These are phyloP conservation scores for Xylariomycetidae sp. DNA, from an alignment of 2,329 filamentous ascomycete genomes.

Conservation along the genomic window DNA sequence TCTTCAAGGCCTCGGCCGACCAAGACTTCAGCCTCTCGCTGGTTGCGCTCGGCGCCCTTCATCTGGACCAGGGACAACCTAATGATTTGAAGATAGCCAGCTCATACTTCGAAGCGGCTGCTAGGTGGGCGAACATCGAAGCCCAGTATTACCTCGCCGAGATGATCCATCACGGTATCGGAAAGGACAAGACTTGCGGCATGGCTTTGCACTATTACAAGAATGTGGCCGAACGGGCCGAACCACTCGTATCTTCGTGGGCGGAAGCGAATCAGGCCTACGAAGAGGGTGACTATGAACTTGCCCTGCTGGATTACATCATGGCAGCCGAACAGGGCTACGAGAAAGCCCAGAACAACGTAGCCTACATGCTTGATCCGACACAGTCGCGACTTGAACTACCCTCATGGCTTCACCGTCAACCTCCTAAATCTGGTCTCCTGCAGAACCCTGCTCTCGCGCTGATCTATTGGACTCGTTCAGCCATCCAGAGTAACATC, in stretches of 20 bases:
- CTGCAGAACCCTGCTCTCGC: constrained; percentile 58
- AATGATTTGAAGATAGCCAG: constrained; percentile 72
- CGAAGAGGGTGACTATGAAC: constrained; percentile 71
- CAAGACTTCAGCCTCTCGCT: constrained; percentile 77
- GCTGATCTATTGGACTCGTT: constrained; percentile 91
- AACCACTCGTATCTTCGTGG: constrained; percentile 72
- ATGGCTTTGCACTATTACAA: constrained; percentile 81
- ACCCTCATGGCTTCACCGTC: constrained; percentile 46
- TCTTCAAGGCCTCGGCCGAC: constrained; percentile 74
- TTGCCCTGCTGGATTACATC: constrained; percentile 75
- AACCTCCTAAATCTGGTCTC: constrained; percentile 30
- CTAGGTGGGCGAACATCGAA: constrained; percentile 77
- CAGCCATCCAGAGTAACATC: constrained; percentile 86
- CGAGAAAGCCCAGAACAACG: constrained; percentile 83
- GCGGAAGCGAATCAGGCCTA: constrained; percentile 79
- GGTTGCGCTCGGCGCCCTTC: constrained; percentile 76
- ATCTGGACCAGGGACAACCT: constrained; percentile 72
- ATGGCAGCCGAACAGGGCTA: constrained; percentile 92
- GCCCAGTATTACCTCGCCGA: constrained; percentile 91
- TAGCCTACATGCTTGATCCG: constrained; percentile 80
- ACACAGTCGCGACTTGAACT: constrained; percentile 58
- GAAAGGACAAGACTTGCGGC: constrained; percentile 72
- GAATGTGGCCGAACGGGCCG: constrained; percentile 68
- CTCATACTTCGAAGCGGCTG: constrained; percentile 83
- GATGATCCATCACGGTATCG: constrained; percentile 75